phyloP scores from a whole-genome alignment of 2,329 filamentous ascomycete genomes.

The Emmonsiellopsis sp. region DNA sequence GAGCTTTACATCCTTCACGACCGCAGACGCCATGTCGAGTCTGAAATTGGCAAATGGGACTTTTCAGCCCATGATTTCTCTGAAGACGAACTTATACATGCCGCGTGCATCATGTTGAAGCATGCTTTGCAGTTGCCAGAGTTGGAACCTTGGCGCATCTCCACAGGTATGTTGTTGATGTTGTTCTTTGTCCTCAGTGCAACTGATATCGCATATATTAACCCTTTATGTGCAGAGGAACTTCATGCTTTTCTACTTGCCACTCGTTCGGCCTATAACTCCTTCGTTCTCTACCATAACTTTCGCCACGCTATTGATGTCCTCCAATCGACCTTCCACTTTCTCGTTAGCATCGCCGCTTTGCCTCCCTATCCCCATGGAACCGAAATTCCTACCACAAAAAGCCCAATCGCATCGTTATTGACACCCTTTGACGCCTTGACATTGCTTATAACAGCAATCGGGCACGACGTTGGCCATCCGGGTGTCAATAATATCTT shows the following conservation, averaged over 20 bases:
- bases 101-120: constrained; percentile 77
- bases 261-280: constrained; percentile 89
- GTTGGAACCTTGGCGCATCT: constrained; percentile 69
- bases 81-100: constrained; percentile 84
- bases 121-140: constrained; percentile 78
- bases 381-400: constrained; percentile 21
- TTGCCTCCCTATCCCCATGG: constrained; percentile 57
- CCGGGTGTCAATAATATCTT: constrained; percentile 98
- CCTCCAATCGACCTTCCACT: constrained; percentile 84
- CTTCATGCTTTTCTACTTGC: constrained; percentile 78
- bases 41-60: constrained; percentile 67
- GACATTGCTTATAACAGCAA: constrained; percentile 85
- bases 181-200: constrained; percentile 5
- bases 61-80: constrained; percentile 85
- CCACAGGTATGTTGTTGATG: constrained; percentile 51
- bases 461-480: constrained; percentile 95
- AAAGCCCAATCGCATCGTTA: constrained; percentile 62
- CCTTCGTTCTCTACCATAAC: constrained; percentile 94
- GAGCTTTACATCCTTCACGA: constrained; percentile 60
- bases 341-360: constrained; percentile 70
- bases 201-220: constrained; percentile 10
- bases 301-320: constrained; percentile 97
- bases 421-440: constrained; percentile 82
- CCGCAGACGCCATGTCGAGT: constrained; percentile 56
- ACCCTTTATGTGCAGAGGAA: constrained; percentile 48